Evolutionary conservation across 768 basidiomycete genomes (phyloP), one percentile per base, ranked within the genome.

Genomic region (Boletus reticuloceps): DNA sequence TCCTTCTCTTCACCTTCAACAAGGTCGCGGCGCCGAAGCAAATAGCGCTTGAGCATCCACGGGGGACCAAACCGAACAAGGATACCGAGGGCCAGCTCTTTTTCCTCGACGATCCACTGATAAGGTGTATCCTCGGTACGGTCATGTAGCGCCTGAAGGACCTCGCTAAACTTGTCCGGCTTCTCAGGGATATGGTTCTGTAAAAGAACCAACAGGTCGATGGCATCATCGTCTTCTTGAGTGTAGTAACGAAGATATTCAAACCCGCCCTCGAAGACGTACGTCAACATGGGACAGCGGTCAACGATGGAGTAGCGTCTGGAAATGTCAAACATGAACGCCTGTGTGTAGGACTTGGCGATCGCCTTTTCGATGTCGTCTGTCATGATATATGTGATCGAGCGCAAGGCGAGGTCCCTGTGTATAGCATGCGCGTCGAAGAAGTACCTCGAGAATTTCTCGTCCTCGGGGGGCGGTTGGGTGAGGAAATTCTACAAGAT

Each of bases 41-140:
- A 45, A 50, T 69, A 69, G 1, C 59, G 64, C 39, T 62, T 57
- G 42, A 67, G 58, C 67, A 69, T 69, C 66, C 67, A 69, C 11
- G 66, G 60, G 0, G 39, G 59, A 29, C 51, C 62, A 32, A 56
- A 64, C 20, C 64, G 58, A 22, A 69, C 50, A 5, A 67, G 58
- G 31, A 69, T 14, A 19, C 41, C 47, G 8, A 69, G 67, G 39
- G 47, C 66, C 31, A 68, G 39, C 25, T 68, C 66, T 37, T 57
- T 58, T 51, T 68, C 67, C 41, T 60, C 59, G 12, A 64, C 54
- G 38, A 69, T 57, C 67, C 64, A 69, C 36, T 59, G 62, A 58
- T 62, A 66, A 8, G 53, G 59, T 4, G 43, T 59, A 14, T 47
- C 59, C 19, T 64, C 67, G 3, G 55, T 48, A n/a, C 55, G 66